These are phyloP conservation scores for Ophiocordyceps camponoti-leonardi DNA, from an alignment of 2,329 filamentous ascomycete species.

Conservation along the genomic window DNA sequence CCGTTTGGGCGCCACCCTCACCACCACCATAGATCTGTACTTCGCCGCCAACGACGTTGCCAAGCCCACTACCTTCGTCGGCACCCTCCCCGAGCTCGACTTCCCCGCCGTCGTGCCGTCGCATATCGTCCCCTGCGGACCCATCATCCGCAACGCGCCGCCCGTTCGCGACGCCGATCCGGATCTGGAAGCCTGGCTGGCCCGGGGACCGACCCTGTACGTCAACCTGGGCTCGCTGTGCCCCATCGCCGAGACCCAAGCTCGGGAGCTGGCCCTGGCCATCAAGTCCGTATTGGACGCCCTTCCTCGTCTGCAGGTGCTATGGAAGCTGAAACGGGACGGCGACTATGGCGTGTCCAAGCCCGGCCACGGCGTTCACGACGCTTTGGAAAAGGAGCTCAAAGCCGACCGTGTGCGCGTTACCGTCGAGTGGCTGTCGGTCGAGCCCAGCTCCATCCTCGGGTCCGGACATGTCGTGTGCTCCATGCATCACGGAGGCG, in stretches of 20 bases:
- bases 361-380: slow-evolving; percentile 8
- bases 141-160: slow-evolving; percentile 20
- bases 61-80: slow-evolving; percentile 9
- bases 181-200: slow-evolving; percentile 24
- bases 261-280: slow-evolving; percentile 19
- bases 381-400: slow-evolving; percentile 1
- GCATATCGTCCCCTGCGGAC: slow-evolving; percentile 26
- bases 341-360: slow-evolving; percentile 7
- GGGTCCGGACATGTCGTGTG: slow-evolving; percentile 19
- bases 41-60: background rate
- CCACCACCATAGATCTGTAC: background rate
- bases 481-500: slow-evolving; percentile 27
- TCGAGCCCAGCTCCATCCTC: slow-evolving; percentile 19
- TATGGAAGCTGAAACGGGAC: slow-evolving; percentile 21
- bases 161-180: slow-evolving; percentile 19
- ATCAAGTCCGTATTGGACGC: slow-evolving; percentile 17
- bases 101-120: slow-evolving; percentile 20
- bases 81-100: slow-evolving; percentile 15
- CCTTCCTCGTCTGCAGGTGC: slow-evolving; percentile 7
- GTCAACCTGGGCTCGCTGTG: slow-evolving; percentile 28
- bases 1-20: background rate
- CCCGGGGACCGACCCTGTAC: slow-evolving; percentile 22
- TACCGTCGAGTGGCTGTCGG: slow-evolving; percentile 19
- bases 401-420: slow-evolving; percentile 16
- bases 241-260: slow-evolving; percentile 13